Evolutionary conservation across 371 early-diverging fungal genomes (phyloP), one percentile per base, ranked within the genome.

Genomic region (Actinomortierella wolfii): DNA sequence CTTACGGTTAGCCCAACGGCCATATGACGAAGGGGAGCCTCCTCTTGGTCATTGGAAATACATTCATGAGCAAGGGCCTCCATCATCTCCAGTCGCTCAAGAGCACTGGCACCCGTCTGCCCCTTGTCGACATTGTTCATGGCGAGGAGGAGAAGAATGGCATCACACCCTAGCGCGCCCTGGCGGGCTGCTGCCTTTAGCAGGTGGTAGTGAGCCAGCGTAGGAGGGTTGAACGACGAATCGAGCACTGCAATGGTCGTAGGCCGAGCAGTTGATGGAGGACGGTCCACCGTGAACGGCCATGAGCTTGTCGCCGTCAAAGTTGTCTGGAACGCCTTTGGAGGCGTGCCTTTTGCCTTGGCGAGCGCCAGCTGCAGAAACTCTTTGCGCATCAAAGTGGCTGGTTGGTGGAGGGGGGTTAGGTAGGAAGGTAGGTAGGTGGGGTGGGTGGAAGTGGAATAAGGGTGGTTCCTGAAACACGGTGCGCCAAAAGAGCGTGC

Each of bases 221-320:
- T 87, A 0, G 89, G 89, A 14, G 89, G 89, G 43, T 89, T 89
- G 67, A 89, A 89, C 5, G 86, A 86, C 1, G 87, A 81, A 59
- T 89, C 89, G 9, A 89, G 78, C 15, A 89, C 70, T 9, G 77
- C 79, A 46, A 78, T 77, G 28, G 66, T 53, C 23, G 58, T 54
- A 0, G 67, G 66, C 3, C 59, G 58, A 3, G 51, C 44, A 14
- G 61, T 51, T 0, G 71, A 71, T 20, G 66, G 51, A 0, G 71
- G 62, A 2, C 73, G 52, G 44, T 71, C 67, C 25, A 46, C 45
- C 6, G 73, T 51, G 54, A 71, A 71, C n/a, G 73, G 73, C 73
- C 73, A 71, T 11, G 67, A 71, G 43, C 40, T 55, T 18, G 58
- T 61, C 3, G 73, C 45, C 4, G 66, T 66, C 21, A 71, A 41